These are phyloP conservation scores for Boletus tylopilopsis DNA, from an alignment of 768 basidiomycete species.

Conservation along the genomic window DNA sequence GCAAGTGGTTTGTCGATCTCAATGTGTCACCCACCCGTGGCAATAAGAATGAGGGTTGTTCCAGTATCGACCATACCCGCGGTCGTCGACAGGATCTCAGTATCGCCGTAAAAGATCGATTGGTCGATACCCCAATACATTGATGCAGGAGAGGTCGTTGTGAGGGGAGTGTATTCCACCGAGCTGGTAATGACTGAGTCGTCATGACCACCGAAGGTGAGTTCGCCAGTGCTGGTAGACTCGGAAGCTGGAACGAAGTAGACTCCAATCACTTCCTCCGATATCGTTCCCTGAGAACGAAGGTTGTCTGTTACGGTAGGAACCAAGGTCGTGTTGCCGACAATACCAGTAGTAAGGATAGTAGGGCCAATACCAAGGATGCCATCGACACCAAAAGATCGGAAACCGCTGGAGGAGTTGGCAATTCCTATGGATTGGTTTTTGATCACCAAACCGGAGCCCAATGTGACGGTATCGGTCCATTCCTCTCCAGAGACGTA, in stretches of 20 bases:
- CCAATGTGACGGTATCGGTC: slow-evolving; percentile 2
- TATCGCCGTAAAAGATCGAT: slow-evolving; percentile 25
- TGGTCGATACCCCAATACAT: slow-evolving; percentile 28
- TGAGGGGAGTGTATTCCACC: not conserved
- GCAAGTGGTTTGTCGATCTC: not conserved
- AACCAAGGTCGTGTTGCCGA: slow-evolving; percentile 12
- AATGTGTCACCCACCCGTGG: slow-evolving; percentile 11
- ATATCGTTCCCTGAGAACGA: slow-evolving; percentile 26
- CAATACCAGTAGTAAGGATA: slow-evolving; percentile 28
- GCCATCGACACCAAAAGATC: slow-evolving; percentile 36
- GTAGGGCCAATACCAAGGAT: slow-evolving; percentile 36
- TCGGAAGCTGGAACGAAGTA: slow-evolving; percentile 27
- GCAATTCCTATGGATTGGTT: slow-evolving; percentile 38
- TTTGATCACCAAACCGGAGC: not conserved
- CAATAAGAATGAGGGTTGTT: slow-evolving; percentile 28
- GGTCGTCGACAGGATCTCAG: slow-evolving; percentile 21
- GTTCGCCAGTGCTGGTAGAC: not conserved
- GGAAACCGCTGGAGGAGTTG: not conserved
- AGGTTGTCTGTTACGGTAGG: slow-evolving; percentile 37
- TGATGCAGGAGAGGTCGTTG: not conserved
- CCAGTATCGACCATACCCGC: slow-evolving; percentile 37
- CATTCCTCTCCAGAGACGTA: slow-evolving; percentile 7
- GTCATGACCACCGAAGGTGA: slow-evolving; percentile 1
- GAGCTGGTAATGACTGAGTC: not conserved
- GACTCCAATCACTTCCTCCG: slow-evolving; percentile 26